Evolutionary conservation across 495 filamentous ascomycete genomes (phyloP), one percentile per base, ranked within the genome.

Genomic region (Aspergillus steynii): DNA sequence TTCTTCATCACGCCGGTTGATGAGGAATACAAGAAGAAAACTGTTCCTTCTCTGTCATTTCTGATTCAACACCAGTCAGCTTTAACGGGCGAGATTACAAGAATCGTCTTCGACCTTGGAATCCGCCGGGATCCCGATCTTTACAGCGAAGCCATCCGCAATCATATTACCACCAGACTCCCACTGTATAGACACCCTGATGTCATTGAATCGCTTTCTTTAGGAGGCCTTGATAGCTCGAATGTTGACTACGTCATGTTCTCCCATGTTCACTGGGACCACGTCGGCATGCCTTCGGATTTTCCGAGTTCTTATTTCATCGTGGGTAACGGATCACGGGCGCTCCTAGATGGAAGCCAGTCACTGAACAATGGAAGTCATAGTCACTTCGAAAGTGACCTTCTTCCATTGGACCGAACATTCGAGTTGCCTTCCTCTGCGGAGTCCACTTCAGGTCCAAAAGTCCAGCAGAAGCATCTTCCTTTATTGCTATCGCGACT

Each of bases 181-280:
- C 74, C 77, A 8, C 55, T 77, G 61, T 63, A 59, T 20, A 72
- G 71, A 0, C 51, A 68, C 10, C 74, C 74, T 10, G 74, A 75
- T 60, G 72, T 75, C 1, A 61, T 67, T 5, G 67, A 68, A n/a
- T 75, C 71, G 49, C 48, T 78, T 6, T 46, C 12, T 5, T 49
- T 29, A 9, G 77, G 75, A 1, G 70, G 68, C 0, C 58, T 80
- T 29, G 60, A 55, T 6, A 66, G 70, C 0, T 51, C 71, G 8
- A 74, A 81, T 58, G 75, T 81, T 56, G 69, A 78, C 58, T 69
- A 60, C 45, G 72, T 81, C 0, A 64, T 80, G 34, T 68, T 73
- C 58, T 73, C 68, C 0, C 77, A 81, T 67, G 74, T 72, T 3
- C 77, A 81, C 53, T 80, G 72, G 71, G 77, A 81, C 65, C 77